Evolutionary conservation across 2,329 filamentous ascomycete genomes (phyloP), one percentile per base, ranked within the genome.

Genomic region (Tolypocladium guangdongense): DNA sequence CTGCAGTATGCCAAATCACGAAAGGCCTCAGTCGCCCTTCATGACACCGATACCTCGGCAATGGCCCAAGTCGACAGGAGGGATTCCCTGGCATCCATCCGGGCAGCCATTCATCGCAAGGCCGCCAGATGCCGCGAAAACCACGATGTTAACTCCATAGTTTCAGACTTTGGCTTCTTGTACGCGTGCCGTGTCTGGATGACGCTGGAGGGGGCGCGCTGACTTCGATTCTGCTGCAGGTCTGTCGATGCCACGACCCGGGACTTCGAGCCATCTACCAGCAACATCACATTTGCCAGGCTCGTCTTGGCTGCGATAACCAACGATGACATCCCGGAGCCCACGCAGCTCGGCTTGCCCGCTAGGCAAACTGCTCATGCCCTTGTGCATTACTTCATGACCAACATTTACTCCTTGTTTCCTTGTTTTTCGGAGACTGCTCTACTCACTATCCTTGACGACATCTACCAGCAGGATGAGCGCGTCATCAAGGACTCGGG

Each of bases 201-300:
- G 18, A 32, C 41, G 18, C 20, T 32, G 43, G 8, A n/a, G 16
- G 18, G 7, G 18, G 16, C 18, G 20, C 47, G 3, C 16, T 12
- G 24, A 16, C n/a, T 32, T 51, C 32, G 36, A 36, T 37, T 32
- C 20, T 33, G 8, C 32, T 14, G 47, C 62, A 93, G 90, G 53
- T 90, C 92, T 6, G 89, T 99, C 64, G 95, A 96, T 73, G 91
- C 93, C 32, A 96, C 91, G 0, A 92, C 91, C 1, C 81, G 90
- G 64, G 93, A 97, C 68, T 96, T 96, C 64, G 90, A 95, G 66
- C 87, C 90, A 10, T 90, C 91, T 54, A 84, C 87, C 33, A 87
- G 83, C 56, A 90, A 89, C 63, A 95, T 96, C 80, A 96, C 90
- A 0, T 96, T 96, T 76, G 89, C 90, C 30, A 85, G 89, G 37